Evolutionary conservation across 2,329 filamentous ascomycete species (phyloP).

Genomic region (Fusarium acutatum): DNA sequence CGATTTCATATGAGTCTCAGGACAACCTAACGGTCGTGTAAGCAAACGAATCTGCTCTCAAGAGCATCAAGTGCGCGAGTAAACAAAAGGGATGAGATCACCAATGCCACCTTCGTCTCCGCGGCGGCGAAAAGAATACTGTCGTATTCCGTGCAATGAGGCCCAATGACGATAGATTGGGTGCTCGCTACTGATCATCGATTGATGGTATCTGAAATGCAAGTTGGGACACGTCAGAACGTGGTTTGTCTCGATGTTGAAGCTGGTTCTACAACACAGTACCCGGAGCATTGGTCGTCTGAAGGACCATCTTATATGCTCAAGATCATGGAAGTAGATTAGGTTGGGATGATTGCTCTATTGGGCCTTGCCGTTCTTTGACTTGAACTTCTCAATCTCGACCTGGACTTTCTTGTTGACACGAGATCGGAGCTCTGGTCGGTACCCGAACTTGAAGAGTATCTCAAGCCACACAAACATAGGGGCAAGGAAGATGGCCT

Average conservation of each 20-base stretch:
- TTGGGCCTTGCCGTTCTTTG: conserved; percentile 62
- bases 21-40: conserved; percentile 15
- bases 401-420: conserved; percentile 78
- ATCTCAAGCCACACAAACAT: conserved; percentile 98
- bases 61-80: conserved; percentile 24
- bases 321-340: not conserved
- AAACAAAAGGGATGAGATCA: conserved; percentile 19
- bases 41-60: conserved; percentile 23
- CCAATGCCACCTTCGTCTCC: conserved; percentile 1
- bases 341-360: conserved; percentile 41
- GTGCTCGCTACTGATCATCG: not conserved
- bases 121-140: not conserved
- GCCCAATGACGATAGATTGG: not conserved
- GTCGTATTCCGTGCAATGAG: not conserved
- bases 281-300: not conserved
- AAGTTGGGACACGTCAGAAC: not conserved
- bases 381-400: conserved; percentile 79
- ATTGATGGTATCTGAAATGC: not conserved
- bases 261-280: not conserved
- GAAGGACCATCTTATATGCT: not conserved
- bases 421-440: conserved; percentile 83
- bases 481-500: conserved; percentile 91
- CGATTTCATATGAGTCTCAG: conserved; percentile 18
- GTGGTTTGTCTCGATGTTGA: not conserved
- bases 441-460: conserved; percentile 89